Evolutionary conservation across 345 rosid genomes (phyloP).

Genomic region (Hevea brasiliensis): DNA sequence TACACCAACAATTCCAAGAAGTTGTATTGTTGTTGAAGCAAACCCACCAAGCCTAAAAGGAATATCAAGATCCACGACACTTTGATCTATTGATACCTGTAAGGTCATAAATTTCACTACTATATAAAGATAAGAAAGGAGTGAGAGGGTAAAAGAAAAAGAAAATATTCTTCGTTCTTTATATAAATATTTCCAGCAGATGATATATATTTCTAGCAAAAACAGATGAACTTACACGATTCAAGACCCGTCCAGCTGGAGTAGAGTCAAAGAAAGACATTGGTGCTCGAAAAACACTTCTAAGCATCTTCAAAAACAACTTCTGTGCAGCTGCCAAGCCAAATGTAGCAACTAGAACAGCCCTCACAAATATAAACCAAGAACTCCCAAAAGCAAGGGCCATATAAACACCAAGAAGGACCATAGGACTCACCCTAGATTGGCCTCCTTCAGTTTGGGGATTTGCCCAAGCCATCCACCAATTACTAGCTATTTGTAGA

Average conservation of each 20-base stretch:
- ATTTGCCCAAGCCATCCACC: constrained; percentile 99
- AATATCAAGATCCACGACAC: constrained; percentile 98
- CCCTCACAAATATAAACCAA: constrained; percentile 91
- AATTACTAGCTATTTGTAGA: constrained; percentile 97
- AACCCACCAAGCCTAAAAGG: constrained; percentile 99
- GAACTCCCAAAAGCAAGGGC: constrained; percentile 99
- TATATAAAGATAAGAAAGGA: neutral
- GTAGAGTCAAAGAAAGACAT: constrained; percentile 99
- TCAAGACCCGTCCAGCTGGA: constrained; percentile 94
- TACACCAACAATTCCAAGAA: constrained; percentile 89
- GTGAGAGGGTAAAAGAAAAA: constrained; percentile 3
- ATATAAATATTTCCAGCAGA: neutral
- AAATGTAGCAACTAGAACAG: constrained; percentile 95
- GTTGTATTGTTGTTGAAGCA: constrained; percentile 99
- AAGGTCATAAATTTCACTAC: constrained; percentile 8
- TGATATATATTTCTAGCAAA: constrained; percentile 1
- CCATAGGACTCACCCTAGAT: constrained; percentile 79
- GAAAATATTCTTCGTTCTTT: neutral
- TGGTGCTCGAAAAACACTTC: constrained; percentile 91
- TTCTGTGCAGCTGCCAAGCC: constrained; percentile 98
- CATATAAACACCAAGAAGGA: constrained; percentile 82
- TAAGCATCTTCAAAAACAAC: constrained; percentile 86
- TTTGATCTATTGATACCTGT: constrained; percentile 98
- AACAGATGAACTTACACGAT: constrained; percentile 66
- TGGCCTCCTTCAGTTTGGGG: constrained; percentile 94